A percentile compares a stretch with the other conserved stretches of the same genome.
phyloP scores from a whole-genome alignment of 2,329 filamentous ascomycete genomes.

The Ophidiomyces ophidiicola region DNA sequence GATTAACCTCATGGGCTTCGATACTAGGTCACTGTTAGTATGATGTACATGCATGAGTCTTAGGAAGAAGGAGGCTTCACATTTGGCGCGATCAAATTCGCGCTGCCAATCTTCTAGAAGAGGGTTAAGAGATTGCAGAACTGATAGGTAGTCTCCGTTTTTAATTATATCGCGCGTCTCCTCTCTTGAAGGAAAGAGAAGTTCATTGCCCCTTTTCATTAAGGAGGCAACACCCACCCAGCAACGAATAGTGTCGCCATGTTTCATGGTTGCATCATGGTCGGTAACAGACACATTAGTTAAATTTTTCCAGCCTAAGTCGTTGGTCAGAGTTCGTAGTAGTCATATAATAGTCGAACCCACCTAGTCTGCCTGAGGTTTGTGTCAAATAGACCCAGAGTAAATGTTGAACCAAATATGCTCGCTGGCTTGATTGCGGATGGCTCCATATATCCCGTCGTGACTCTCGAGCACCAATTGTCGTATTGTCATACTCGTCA shows the following conservation, averaged over 20 bases:
- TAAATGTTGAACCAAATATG: conserved; percentile 28
- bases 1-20: conserved; percentile 35
- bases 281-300: conserved; percentile 16
- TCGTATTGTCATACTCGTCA: conserved; percentile 37
- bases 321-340: conserved; percentile 29
- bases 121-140: conserved; percentile 65
- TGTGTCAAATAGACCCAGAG: conserved; percentile 42
- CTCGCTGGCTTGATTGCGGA: conserved; percentile 23
- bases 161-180: conserved; percentile 73
- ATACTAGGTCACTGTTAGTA: conserved; percentile 43
- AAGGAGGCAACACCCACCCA: conserved; percentile 79
- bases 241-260: conserved; percentile 33
- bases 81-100: conserved; percentile 33
- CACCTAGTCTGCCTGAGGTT: conserved; percentile 41
- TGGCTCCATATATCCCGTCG: conserved; percentile 21
- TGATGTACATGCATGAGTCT: background rate
- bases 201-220: conserved; percentile 74
- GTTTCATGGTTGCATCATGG: conserved; percentile 15
- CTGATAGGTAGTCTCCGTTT: conserved; percentile 61
- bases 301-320: conserved; percentile 18
- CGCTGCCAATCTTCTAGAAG: conserved; percentile 63
- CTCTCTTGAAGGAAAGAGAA: conserved; percentile 66
- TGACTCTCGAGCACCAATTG: conserved; percentile 16
- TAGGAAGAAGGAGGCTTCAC: conserved; percentile 10
- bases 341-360: conserved; percentile 37